A percentile compares a stretch with the other conserved stretches of the same genome.
phyloP scores from a whole-genome alignment of 495 filamentous ascomycete genomes.

The Podospora tetraspora region DNA sequence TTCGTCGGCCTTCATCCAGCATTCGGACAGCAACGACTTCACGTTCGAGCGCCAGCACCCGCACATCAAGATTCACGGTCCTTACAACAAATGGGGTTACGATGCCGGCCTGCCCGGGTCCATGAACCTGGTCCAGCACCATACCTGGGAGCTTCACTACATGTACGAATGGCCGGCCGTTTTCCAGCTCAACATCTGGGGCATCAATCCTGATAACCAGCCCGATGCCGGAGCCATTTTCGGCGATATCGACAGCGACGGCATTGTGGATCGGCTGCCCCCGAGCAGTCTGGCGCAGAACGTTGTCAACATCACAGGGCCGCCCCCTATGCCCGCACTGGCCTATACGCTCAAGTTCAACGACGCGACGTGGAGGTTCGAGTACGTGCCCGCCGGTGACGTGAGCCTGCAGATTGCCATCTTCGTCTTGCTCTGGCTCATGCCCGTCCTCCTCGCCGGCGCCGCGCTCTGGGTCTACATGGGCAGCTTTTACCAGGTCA shows the following conservation, averaged over 20 bases:
- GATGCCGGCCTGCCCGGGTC: slow-evolving; percentile 56
- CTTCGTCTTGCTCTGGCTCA: slow-evolving; percentile 51
- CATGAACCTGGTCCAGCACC: slow-evolving; percentile 49
- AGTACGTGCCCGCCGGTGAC: slow-evolving; percentile 51
- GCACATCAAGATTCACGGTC: slow-evolving; percentile 56
- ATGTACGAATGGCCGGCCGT: slow-evolving; percentile 61
- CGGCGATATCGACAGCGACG: slow-evolving; percentile 39
- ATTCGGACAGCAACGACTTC: slow-evolving; percentile 48
- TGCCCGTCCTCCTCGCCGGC: slow-evolving; percentile 49
- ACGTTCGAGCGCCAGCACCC: slow-evolving; percentile 52
- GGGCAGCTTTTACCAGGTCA: slow-evolving; percentile 64
- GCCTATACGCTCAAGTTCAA: slow-evolving; percentile 54
- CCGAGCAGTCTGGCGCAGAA: slow-evolving; percentile 53
- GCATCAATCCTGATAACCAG: slow-evolving; percentile 59
- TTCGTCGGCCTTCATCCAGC: slow-evolving; percentile 59
- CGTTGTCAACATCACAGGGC: slow-evolving; percentile 56
- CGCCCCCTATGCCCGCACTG: slow-evolving; percentile 51
- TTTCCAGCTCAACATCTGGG: slow-evolving; percentile 65
- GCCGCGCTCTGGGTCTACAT: slow-evolving; percentile 55
- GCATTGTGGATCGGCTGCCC: slow-evolving; percentile 58
- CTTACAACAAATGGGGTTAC: slow-evolving; percentile 64
- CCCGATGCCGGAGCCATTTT: slow-evolving; percentile 47
- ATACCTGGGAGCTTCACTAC: slow-evolving; percentile 56
- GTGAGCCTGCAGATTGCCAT: slow-evolving; percentile 53
- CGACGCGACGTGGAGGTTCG: slow-evolving; percentile 50